phyloP scores from a whole-genome alignment of 768 basidiomycete genomes.

The Mycena capillaripes region DNA sequence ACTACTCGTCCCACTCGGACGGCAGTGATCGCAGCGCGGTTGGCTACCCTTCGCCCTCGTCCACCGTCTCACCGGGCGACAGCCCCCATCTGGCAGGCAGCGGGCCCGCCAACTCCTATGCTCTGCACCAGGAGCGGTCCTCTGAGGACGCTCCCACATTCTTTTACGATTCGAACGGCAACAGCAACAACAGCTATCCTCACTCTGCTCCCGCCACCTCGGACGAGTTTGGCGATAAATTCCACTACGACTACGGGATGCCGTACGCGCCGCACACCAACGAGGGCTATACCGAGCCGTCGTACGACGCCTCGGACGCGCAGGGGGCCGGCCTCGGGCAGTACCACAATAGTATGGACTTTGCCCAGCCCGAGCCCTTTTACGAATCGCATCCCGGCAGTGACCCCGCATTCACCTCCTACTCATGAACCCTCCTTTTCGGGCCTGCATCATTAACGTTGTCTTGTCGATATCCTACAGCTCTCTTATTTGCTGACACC shows the following conservation, averaged over 20 bases:
- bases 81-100: constrained; percentile 18
- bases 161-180: constrained; percentile 28
- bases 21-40: constrained; percentile 8
- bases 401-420: constrained; percentile 33
- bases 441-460: background rate
- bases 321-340: background rate
- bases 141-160: constrained; percentile 21
- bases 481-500: constrained; percentile 26
- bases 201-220: constrained; percentile 28
- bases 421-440: constrained; percentile 24
- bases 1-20: constrained; percentile 4
- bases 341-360: constrained; percentile 20
- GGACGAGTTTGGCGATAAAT: constrained; percentile 22
- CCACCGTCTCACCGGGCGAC: constrained; percentile 29
- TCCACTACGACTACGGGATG: constrained; percentile 32
- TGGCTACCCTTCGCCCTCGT: constrained; percentile 33
- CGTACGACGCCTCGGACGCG: constrained; percentile 1
- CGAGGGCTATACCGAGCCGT: background rate
- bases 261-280: constrained; percentile 10
- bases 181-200: constrained; percentile 18
- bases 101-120: constrained; percentile 21
- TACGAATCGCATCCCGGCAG: constrained; percentile 21
- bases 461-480: constrained; percentile 33
- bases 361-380: constrained; percentile 21
- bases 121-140: constrained; percentile 6